phyloP scores from a whole-genome alignment of 169 alveolate genomes.

The Eimeria tenella region DNA sequence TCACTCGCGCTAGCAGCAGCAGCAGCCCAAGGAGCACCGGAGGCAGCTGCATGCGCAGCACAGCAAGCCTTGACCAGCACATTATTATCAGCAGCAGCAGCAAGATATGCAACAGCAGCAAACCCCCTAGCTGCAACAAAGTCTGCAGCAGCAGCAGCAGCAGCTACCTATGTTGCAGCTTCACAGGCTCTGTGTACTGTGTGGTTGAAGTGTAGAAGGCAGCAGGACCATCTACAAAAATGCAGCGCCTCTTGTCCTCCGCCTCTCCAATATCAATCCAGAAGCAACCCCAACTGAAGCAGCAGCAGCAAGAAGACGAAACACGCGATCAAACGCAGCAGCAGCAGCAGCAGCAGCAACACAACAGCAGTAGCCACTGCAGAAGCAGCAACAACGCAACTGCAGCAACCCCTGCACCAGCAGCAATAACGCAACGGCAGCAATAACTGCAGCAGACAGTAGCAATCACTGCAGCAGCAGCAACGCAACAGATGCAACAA shows the following conservation, averaged over 20 bases:
- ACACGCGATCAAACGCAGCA: not conserved
- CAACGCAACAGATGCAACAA: not conserved
- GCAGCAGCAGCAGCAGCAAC: slow-evolving; percentile 33
- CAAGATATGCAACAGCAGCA: not conserved
- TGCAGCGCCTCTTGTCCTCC: slow-evolving; percentile 87
- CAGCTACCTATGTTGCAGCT: slow-evolving; percentile 87
- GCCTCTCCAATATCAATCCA: slow-evolving; percentile 91
- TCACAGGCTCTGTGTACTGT: slow-evolving; percentile 85
- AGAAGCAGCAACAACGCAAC: not conserved
- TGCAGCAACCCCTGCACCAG: not conserved
- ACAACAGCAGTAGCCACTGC: not conserved
- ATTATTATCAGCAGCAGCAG: slow-evolving; percentile 10
- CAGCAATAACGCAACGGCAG: not conserved
- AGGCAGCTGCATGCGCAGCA: not conserved
- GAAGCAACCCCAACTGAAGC: slow-evolving; percentile 89
- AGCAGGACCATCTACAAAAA: slow-evolving; percentile 91
- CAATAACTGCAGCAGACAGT: not conserved
- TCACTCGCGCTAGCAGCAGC: not conserved
- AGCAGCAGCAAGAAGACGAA: not conserved
- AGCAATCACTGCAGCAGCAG: not conserved
- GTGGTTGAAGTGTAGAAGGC: slow-evolving; percentile 87
- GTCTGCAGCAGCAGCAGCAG: slow-evolving; percentile 3
- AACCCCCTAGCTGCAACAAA: not conserved
- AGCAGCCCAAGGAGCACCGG: not conserved
- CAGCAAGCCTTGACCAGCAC: not conserved